These are phyloP conservation scores for baker's yeast (Saccharomyces cerevisiae) DNA, from an alignment of 805 yeast genomes.

Conservation along the genomic window DNA sequence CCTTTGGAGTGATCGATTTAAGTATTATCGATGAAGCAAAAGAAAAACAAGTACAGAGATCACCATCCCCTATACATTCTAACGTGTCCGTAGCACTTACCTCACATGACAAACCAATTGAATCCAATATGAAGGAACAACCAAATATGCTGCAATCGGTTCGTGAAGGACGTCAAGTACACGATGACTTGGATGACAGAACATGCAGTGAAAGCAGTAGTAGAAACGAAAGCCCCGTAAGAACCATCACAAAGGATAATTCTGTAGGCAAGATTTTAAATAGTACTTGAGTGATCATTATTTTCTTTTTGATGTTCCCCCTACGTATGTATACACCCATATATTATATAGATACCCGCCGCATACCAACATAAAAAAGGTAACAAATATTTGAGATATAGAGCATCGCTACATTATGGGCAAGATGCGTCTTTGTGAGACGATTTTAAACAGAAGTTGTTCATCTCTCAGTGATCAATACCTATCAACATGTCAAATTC, in stretches of 20 bases:
- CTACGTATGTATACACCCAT: neutral
- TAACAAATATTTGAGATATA: neutral
- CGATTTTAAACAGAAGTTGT: neutral
- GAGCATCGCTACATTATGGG: neutral
- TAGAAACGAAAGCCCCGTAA: slow-evolving; percentile 16
- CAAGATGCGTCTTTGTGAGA: neutral
- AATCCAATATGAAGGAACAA: neutral
- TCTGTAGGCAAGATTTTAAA: neutral
- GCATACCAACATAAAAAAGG: neutral
- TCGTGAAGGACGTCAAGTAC: slow-evolving; percentile 1
- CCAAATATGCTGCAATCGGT: neutral
- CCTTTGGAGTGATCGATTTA: slow-evolving; percentile 28
- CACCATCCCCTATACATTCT: slow-evolving; percentile 1
- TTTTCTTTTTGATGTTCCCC: neutral
- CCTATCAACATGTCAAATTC: slow-evolving; percentile 70
- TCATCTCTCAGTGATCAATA: slow-evolving; percentile 34
- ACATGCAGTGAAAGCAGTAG: slow-evolving; percentile 30
- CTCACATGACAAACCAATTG: neutral
- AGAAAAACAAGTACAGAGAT: slow-evolving; percentile 4
- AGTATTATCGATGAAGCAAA: slow-evolving; percentile 18
- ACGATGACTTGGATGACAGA: slow-evolving; percentile 17
- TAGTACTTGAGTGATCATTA: neutral
- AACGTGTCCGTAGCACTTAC: neutral
- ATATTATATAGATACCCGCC: neutral
- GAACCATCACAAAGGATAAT: neutral